Conservation (phyloP, 495 filamentous ascomycete species). For the Aspergillus indologenus region DNA sequence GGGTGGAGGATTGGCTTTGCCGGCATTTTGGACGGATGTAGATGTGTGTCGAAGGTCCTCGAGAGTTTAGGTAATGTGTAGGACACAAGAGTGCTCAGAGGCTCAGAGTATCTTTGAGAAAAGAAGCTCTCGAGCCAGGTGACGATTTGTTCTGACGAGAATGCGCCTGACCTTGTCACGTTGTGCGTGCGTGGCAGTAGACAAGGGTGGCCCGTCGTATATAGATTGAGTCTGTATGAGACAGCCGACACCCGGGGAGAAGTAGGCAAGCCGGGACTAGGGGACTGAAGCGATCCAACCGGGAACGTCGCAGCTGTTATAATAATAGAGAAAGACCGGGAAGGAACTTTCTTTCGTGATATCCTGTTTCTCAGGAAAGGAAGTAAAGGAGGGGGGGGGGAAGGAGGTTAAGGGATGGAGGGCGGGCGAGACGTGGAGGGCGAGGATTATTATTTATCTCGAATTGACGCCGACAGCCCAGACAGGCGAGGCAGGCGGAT, state of each 20-base stretch:
- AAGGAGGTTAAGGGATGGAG: neutral
- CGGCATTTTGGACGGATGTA: slow-evolving; percentile 39
- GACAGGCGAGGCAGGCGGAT: neutral
- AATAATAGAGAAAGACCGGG: no score
- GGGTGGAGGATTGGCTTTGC: slow-evolving; percentile 66
- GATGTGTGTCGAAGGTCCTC: neutral
- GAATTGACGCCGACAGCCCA: neutral
- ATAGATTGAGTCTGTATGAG: neutral
- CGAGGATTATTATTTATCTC: slow-evolving; percentile 5
- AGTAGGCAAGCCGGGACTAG: neutral
- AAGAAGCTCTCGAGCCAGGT: neutral
- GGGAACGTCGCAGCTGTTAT: neutral
- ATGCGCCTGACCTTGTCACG: slow-evolving; percentile 5
- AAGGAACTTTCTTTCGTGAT: neutral
- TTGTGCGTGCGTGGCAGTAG: slow-evolving; percentile 2
- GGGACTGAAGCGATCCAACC: neutral
- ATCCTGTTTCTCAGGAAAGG: neutral
- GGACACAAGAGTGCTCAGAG: neutral
- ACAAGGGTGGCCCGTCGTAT: neutral
- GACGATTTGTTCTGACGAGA: neutral
- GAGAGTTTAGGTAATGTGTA: neutral
- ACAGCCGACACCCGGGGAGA: neutral
- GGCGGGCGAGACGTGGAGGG: neutral
- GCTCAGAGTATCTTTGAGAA: neutral
- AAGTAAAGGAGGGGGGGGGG: neutral